Conservation (phyloP, 176 grass and related monocot species). For the barley (Hordeum vulgare) region DNA sequence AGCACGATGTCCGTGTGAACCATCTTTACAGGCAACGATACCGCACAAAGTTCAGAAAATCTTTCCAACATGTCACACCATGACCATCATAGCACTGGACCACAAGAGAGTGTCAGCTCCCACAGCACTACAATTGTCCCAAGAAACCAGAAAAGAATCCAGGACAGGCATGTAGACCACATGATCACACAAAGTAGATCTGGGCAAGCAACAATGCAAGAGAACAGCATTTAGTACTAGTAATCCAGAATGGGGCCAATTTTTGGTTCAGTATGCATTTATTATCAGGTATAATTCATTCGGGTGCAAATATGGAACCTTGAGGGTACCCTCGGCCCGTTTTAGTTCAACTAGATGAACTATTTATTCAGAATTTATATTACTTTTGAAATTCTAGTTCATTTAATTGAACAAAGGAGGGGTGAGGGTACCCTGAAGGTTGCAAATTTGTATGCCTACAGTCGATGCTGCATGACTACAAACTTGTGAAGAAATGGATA, state of each 20-base stretch:
- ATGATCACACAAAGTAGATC: conserved; percentile 14
- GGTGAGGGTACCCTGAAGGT: too few species aligned
- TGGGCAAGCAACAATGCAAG: conserved; percentile 21
- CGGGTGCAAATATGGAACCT: too few species aligned
- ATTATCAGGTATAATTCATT: not conserved
- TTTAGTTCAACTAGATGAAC: too few species aligned
- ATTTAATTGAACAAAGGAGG: too few species aligned
- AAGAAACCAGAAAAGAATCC: conserved; percentile 14
- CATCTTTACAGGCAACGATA: not conserved
- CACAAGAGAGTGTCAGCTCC: not conserved
- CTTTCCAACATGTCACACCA: conserved; percentile 10
- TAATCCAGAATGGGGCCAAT: not conserved
- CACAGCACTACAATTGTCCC: not conserved
- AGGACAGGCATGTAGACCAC: conserved; percentile 10
- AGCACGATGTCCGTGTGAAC: not conserved
- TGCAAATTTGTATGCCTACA: too few species aligned
- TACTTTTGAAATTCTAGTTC: too few species aligned
- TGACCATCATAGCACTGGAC: conserved; percentile 14
- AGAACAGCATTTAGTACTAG: not conserved
- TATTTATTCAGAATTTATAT: too few species aligned
- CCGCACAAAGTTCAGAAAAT: not conserved
- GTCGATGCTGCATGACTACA: not conserved
- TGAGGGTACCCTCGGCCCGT: too few species aligned
- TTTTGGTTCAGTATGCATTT: not conserved
- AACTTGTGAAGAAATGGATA: not conserved